Conservation (phyloP, 2,329 filamentous ascomycete species). For the Epichloe gansuensis region DNA sequence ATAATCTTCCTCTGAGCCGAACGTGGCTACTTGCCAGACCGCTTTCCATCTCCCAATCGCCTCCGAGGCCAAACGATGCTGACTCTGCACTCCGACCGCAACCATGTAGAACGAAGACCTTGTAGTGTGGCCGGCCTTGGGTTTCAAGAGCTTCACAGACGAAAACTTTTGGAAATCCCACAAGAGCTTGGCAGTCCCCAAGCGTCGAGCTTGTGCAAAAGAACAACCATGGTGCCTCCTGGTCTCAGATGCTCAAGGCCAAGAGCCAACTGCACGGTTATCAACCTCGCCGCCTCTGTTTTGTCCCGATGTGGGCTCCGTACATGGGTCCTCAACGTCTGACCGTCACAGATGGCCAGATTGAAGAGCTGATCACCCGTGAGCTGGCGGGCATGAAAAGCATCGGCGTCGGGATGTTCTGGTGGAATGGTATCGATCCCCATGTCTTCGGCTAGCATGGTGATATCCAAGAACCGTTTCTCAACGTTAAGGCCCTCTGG, state of each 20-base stretch:
- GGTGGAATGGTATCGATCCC: constrained; percentile 20
- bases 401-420: constrained; percentile 14
- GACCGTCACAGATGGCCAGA: constrained; percentile 35
- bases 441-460: constrained; percentile 37
- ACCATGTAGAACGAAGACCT: constrained; percentile 42
- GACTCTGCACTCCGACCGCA: constrained; percentile 27
- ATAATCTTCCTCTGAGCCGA: constrained; percentile 20
- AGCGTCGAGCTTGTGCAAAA: constrained; percentile 36
- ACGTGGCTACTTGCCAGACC: constrained; percentile 27
- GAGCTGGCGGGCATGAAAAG: constrained; percentile 15
- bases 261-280: constrained; percentile 28
- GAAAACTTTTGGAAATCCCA: constrained; percentile 30
- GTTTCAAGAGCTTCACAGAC: constrained; percentile 32
- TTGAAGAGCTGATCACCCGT: constrained; percentile 21
- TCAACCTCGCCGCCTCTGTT: constrained; percentile 25
- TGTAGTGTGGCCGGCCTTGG: constrained; percentile 23
- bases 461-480: constrained; percentile 31
- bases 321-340: constrained; percentile 29
- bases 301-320: constrained; percentile 19
- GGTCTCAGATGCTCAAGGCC: constrained; percentile 31
- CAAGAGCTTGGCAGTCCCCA: constrained; percentile 26
- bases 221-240: constrained; percentile 37
- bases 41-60: constrained; percentile 29
- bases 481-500: constrained; percentile 7
- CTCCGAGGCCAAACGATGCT: constrained; percentile 16